Evolutionary conservation across 495 filamentous ascomycete species (phyloP).

Genomic region (Penicillium crystallinum): DNA sequence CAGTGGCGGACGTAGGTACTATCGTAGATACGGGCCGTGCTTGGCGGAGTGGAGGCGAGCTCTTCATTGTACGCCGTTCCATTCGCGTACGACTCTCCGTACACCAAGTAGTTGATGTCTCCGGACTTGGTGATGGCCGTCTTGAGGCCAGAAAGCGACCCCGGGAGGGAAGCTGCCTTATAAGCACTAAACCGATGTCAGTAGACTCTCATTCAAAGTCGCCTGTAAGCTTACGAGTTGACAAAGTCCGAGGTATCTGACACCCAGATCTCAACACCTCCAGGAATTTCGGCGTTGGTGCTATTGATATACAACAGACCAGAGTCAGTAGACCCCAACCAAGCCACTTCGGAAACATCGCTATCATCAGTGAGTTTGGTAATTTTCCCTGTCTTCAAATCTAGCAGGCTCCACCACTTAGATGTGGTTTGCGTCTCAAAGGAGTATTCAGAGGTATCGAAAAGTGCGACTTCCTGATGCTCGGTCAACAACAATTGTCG

Average conservation of each 20-base stretch:
- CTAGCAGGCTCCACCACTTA: conserved; percentile 33
- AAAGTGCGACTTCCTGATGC: conserved; percentile 26
- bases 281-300: conserved; percentile 38
- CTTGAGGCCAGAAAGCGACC: conserved; percentile 63
- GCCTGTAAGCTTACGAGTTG: conserved; percentile 16
- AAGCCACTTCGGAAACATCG: conserved; percentile 42
- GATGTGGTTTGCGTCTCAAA: conserved; percentile 35
- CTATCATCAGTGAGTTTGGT: conserved; percentile 34
- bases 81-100: conserved; percentile 54
- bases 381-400: conserved; percentile 35
- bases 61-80: conserved; percentile 59
- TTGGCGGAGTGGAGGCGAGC: conserved; percentile 48
- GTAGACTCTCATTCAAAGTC: neutral
- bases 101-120: conserved; percentile 55
- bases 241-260: conserved; percentile 26
- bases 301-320: conserved; percentile 44
- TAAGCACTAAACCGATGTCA: conserved; percentile 31
- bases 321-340: conserved; percentile 37
- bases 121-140: conserved; percentile 48
- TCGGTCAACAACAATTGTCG: neutral
- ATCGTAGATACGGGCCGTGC: conserved; percentile 62
- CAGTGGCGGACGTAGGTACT: conserved; percentile 72
- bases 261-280: conserved; percentile 41
- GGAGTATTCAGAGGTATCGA: conserved; percentile 41
- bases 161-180: conserved; percentile 53